Evolutionary conservation across 169 alveolate species (phyloP), one percentile per base, ranked within the genome.

Genomic region (Eimeria falciformis): DNA sequence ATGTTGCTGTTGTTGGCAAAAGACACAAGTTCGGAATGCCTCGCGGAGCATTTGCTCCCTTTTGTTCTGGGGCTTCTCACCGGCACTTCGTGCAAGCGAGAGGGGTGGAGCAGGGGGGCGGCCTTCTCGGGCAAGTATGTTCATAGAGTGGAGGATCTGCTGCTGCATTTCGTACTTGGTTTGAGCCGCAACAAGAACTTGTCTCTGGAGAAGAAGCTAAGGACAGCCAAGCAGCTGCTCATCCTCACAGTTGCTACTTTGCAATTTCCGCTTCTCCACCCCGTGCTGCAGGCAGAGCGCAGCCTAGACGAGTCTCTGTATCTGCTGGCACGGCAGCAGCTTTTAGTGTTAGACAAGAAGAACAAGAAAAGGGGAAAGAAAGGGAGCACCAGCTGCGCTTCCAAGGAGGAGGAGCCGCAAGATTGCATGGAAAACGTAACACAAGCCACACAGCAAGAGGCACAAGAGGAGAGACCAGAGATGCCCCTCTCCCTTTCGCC

Each of bases 251-350:
- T 88, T 7, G 87, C 93, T 21, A 56, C 77, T 27, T 45, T 88
- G 71, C 93, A 88, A 89, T 40, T 53, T 40, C 88, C 83, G 56
- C 81, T 71, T 9, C 88, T 88, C 14, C 93, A 88, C 50, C 93
- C 93, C 0, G 50, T 88, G 17, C 82, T 53, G 79, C 86, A 88
- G 75, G 79, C 33, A 7, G 87, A 66, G 69, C 78, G 93, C 2
- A 43, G 93, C 25, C 47, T 46, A 2, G 37, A 29, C 29, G 93
- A 88, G 82, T 68, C 69, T 43, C 75, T 88, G 43, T 47, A 73
- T 21, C 53, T 88, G 56, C 82, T 62, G n/a, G 62, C 83, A 43
- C 37, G 55, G 71, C 75, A 88, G 93, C 93, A 88, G 69, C 65
- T 71, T 79, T 69, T 88, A 53, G 55, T 62, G 68, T 27, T 62